Evolutionary conservation across 805 yeast species (phyloP), one percentile per base, ranked within the genome.

Genomic region (Wickerhamiella dianesei): DNA sequence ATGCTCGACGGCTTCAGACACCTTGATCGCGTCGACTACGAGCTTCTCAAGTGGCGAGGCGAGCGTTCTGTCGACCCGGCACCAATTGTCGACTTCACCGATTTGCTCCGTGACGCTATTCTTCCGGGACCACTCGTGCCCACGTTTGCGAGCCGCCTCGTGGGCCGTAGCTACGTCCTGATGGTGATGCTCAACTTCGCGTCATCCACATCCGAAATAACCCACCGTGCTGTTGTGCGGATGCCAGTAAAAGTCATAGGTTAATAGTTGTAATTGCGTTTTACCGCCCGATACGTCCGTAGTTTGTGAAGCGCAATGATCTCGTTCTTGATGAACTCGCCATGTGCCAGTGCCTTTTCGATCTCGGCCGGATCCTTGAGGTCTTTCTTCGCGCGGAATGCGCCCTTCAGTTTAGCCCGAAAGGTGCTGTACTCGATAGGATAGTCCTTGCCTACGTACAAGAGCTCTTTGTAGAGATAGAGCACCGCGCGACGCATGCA

Each of bases 311-410:
- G 45, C 1, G 70, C 68, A n/a, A 53, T 56, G 43, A 66, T 50
- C 45, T 66, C 70, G 35, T 58, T 54, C 49, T 65, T 65, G 46
- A 66, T 58, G 48, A 61, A 63, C 47, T 63, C 69, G 6, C 68
- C 70, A 22, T 55, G 54, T 13, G 51, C 57, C 32, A 66, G 50
- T 4, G 61, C 61, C 40, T 56, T 48, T 44, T 59, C 60, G 19
- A 66, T 57, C 40, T 64, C 62, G 21, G 41, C 46, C 3, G 39
- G 46, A 14, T 50, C 54, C 3, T 52, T 42, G 9, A 65, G 44
- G 5, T 47, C 50, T 6, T 53, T 47, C 40, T 63, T 59, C 35
- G 46, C 51, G 42, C 56, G 53, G 52, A 62, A 66, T 12, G 65
- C 68, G 14, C 45, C 39, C 41, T 59, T 56, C 16, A 66, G 52